Evolutionary conservation across 1,284 basidiomycete species (phyloP).

Genomic region (Amylostereum areolatum): DNA sequence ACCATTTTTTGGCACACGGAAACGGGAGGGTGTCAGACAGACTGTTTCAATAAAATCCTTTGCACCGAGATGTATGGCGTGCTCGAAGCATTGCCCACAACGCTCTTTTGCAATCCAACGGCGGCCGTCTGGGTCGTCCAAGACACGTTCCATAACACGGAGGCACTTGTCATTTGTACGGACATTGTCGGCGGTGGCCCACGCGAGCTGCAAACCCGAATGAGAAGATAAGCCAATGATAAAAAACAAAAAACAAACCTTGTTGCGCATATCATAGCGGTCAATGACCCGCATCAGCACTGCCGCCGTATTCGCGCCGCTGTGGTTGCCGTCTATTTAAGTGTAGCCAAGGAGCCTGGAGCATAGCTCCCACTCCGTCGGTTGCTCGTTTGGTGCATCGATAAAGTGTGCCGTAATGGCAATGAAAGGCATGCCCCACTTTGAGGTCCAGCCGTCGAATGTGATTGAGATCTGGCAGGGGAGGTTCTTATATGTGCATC

Average conservation of each 20-base stretch:
- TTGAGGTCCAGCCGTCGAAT: slow-evolving; percentile 14
- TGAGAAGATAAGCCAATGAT: background rate
- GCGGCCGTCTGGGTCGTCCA: too few species aligned
- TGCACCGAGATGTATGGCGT: too few species aligned
- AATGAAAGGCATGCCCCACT: slow-evolving; percentile 8
- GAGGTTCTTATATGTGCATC: slow-evolving; percentile 7
- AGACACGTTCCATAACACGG: too few species aligned
- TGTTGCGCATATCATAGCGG: slow-evolving; percentile 5
- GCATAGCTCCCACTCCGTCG: slow-evolving; percentile 11
- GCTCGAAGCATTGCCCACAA: too few species aligned
- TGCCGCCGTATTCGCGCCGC: slow-evolving; percentile 10
- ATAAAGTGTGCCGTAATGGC: slow-evolving; percentile 13
- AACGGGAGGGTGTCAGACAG: too few species aligned
- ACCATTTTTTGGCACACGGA: too few species aligned
- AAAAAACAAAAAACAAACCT: background rate
- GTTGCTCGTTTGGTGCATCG: slow-evolving; percentile 4
- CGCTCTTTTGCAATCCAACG: too few species aligned
- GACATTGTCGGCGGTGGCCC: background rate
- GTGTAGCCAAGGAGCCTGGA: slow-evolving; percentile 8
- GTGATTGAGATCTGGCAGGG: slow-evolving; percentile 11
- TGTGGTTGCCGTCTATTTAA: slow-evolving; percentile 11
- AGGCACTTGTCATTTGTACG: background rate
- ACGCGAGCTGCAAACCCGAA: background rate
- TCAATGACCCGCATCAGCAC: slow-evolving; percentile 10
- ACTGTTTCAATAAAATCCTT: too few species aligned